A percentile compares a stretch with the other conserved stretches of the same genome.
Conservation (phyloP, 805 yeast species). For the Candida schatavii region DNA sequence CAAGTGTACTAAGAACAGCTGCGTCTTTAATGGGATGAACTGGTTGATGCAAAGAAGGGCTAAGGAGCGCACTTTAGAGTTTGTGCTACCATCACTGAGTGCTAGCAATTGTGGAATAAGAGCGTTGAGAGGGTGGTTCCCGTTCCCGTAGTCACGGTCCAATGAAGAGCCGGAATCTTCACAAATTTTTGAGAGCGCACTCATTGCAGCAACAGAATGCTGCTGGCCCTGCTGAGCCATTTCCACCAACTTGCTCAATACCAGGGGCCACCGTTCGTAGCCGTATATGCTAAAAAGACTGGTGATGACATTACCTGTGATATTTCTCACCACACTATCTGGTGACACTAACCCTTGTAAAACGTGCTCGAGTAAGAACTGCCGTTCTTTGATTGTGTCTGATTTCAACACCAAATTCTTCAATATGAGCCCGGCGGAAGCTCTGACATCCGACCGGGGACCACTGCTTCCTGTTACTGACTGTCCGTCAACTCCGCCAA, state of each 20-base stretch:
- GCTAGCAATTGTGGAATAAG: conserved; percentile 65
- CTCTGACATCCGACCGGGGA: conserved; percentile 56
- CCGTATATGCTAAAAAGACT: conserved; percentile 72
- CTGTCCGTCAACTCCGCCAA: conserved; percentile 38
- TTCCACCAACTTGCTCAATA: conserved; percentile 65
- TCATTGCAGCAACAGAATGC: conserved; percentile 47
- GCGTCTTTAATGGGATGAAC: conserved; percentile 68
- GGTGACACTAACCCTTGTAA: conserved; percentile 53
- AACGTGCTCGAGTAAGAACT: conserved; percentile 42
- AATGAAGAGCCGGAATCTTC: conserved; percentile 76
- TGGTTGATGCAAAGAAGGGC: conserved; percentile 73
- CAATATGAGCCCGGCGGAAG: conserved; percentile 83
- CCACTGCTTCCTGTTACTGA: too few species aligned
- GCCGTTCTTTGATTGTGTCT: conserved; percentile 23
- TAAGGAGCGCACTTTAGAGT: conserved; percentile 54
- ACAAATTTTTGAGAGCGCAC: conserved; percentile 82
- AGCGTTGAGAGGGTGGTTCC: conserved; percentile 37
- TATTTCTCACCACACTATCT: conserved; percentile 69
- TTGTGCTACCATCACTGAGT: conserved; percentile 36
- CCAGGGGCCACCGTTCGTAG: conserved; percentile 67
- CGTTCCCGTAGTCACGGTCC: conserved; percentile 46
- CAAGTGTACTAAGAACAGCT: conserved; percentile 57
- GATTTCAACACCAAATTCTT: conserved; percentile 65
- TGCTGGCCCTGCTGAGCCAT: conserved; percentile 51
- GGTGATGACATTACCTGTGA: conserved; percentile 88